phyloP scores from a whole-genome alignment of 2,329 filamentous ascomycete genomes.

The Chalaropsis ovoidea region DNA sequence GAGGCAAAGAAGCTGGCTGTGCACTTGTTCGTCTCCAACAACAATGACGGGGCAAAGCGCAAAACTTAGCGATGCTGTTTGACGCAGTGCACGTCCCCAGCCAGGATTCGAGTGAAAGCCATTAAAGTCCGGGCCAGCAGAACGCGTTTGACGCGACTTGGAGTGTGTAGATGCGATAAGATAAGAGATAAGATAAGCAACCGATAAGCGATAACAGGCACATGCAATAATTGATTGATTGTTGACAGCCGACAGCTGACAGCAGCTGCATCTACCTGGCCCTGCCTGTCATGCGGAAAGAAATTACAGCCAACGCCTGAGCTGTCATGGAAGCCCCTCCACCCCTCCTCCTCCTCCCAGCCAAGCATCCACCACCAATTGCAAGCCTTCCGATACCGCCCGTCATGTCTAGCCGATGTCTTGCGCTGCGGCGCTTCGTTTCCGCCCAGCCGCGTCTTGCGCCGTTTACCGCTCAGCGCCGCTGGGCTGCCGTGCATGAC shows the following conservation, averaged over 20 bases:
- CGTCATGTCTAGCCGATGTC: conserved; percentile 19
- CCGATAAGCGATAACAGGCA: not conserved
- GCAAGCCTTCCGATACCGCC: not conserved
- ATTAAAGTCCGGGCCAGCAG: conserved; percentile 17
- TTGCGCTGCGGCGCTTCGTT: conserved; percentile 20
- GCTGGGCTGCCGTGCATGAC: conserved; percentile 88
- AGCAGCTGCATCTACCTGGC: not conserved
- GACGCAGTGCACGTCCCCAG: not conserved
- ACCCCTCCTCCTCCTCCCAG: not conserved
- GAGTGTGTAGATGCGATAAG: conserved; percentile 1
- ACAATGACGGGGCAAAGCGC: no score
- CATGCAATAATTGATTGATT: no score
- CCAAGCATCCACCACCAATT: not conserved
- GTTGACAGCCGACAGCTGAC: conserved; percentile 5
- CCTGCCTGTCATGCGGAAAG: not conserved
- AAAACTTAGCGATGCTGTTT: not conserved
- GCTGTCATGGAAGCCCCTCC: not conserved
- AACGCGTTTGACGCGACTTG: conserved; percentile 6
- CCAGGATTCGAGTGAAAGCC: conserved; percentile 11
- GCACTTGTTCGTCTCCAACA: no score
- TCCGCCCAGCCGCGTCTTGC: conserved; percentile 22
- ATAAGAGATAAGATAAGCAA: not conserved
- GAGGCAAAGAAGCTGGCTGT: no score
- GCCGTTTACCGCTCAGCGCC: conserved; percentile 46
- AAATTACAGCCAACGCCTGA: not conserved